Evolutionary conservation across 176 grass and related monocot genomes (phyloP).

Genomic region (Carex myosuroides): DNA sequence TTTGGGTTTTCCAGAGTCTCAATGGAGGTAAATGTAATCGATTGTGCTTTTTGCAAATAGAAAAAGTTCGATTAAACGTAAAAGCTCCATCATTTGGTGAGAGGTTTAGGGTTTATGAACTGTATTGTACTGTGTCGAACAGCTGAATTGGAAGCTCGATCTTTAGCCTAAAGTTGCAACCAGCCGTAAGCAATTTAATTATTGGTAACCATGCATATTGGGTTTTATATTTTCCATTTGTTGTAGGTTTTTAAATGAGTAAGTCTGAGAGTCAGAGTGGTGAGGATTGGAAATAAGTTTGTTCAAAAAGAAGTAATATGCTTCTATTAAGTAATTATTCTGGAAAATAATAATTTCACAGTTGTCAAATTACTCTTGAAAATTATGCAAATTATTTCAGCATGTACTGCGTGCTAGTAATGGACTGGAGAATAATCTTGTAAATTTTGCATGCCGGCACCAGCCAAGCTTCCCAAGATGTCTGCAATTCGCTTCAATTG

Average conservation of each 20-base stretch:
- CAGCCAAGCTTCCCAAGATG: neutral
- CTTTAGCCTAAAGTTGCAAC: neutral
- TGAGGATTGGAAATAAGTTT: neutral
- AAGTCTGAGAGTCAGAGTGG: too few relatives aligned
- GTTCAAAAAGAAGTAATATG: neutral
- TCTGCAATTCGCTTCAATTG: neutral
- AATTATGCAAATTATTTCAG: too few relatives aligned
- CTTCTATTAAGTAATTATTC: neutral
- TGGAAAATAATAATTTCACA: neutral
- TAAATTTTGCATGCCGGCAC: neutral
- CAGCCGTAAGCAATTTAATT: neutral
- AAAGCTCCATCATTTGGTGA: neutral
- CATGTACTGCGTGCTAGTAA: neutral
- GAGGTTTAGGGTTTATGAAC: neutral
- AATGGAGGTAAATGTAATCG: neutral
- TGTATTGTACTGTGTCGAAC: neutral
- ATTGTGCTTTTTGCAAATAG: neutral
- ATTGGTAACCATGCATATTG: neutral
- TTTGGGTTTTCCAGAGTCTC: neutral
- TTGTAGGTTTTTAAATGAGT: neutral
- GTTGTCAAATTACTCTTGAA: too few relatives aligned
- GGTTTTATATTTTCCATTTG: neutral
- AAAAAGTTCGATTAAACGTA: neutral
- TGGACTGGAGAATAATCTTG: neutral
- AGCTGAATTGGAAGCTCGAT: neutral